Evolutionary conservation across 2,329 filamentous ascomycete species (phyloP), one percentile per base, ranked within the genome.

Genomic region (Aspergillus texensis): DNA sequence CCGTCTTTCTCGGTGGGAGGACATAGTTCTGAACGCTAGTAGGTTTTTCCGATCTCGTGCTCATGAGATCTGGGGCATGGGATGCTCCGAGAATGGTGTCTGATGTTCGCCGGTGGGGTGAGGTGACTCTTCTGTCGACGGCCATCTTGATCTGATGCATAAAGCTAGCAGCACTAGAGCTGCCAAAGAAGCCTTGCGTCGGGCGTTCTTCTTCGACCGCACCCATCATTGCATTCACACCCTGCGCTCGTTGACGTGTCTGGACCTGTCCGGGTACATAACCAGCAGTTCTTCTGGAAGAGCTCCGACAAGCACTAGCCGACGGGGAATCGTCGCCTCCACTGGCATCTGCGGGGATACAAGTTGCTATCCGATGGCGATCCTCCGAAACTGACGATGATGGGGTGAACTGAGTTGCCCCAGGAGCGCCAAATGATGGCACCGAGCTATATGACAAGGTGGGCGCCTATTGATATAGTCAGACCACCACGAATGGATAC

Each of bases 101-200:
- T 1, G 70, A 71, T 9, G 66, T 61, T 12, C 57, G 61, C 41
- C 62, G 67, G 41, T 71, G 52, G 9, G 71, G 71, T 2, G 71
- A 72, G 1, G 64, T 61, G 1, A 75, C 57, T 32, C 70, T 68
- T 46, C 70, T 66, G 60, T 82, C 79, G 1, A 83, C 79, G 0
- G 80, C 80, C 1, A 74, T 78, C 58, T 79, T 81, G 45, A 83
- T 82, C 60, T 83, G 80, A 1, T 76, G 76, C 32, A 82, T 83
- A 55, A 83, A 83, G 2, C 80, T 81, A 0, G 80, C 80, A 0
- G 80, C 79, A 61, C 82, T 83, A 19, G 80, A 83, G 63, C 77
- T 82, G 0, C 81, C 81, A 60, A 83, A 83, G 62, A 81, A 82
- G 21, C 81, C 81, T 16, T 79, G 74, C 0, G 75, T 80, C 26